Conservation (phyloP, 495 filamentous ascomycete genomes). For the Neurospora discreta region DNA sequence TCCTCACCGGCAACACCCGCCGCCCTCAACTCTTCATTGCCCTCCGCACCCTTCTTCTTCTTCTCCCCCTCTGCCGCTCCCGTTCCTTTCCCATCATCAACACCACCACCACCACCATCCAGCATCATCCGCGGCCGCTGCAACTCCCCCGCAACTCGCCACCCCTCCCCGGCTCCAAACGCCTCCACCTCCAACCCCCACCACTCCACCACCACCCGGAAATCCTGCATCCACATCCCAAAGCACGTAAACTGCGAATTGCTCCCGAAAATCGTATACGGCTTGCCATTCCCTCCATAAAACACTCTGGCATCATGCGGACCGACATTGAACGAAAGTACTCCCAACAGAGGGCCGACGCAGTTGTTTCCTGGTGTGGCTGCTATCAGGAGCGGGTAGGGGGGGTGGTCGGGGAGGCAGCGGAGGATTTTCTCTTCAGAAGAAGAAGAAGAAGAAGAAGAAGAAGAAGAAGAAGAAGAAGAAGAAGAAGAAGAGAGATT, state of each 20-base stretch:
- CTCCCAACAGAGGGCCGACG: slow-evolving; percentile 21
- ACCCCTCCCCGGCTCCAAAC: slow-evolving; percentile 10
- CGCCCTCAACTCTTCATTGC: background rate
- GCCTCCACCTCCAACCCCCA: background rate
- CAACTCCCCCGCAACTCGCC: slow-evolving; percentile 32
- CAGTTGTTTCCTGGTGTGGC: slow-evolving; percentile 32
- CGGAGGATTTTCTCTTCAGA: too few species aligned
- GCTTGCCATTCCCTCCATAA: slow-evolving; percentile 31
- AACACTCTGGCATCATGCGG: slow-evolving; percentile 44
- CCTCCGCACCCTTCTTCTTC: too few species aligned
- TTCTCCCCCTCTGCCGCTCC: background rate
- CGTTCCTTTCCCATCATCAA: background rate
- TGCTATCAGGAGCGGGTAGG: slow-evolving; percentile 25
- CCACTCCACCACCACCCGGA: slow-evolving; percentile 36
- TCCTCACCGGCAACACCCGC: background rate
- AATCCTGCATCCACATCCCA: slow-evolving; percentile 41
- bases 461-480: too few species aligned
- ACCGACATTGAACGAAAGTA: slow-evolving; percentile 27
- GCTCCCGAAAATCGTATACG: slow-evolving; percentile 38
- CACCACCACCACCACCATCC: too few species aligned
- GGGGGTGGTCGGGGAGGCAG: too few species aligned
- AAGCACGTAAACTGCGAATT: slow-evolving; percentile 40
- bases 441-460: too few species aligned
- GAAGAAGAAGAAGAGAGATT: too few species aligned
- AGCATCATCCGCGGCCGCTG: too few species aligned